Base-by-base conservation (phyloP, 192 early-diverging fungal genomes). In the Backusella macrospora region DNA sequence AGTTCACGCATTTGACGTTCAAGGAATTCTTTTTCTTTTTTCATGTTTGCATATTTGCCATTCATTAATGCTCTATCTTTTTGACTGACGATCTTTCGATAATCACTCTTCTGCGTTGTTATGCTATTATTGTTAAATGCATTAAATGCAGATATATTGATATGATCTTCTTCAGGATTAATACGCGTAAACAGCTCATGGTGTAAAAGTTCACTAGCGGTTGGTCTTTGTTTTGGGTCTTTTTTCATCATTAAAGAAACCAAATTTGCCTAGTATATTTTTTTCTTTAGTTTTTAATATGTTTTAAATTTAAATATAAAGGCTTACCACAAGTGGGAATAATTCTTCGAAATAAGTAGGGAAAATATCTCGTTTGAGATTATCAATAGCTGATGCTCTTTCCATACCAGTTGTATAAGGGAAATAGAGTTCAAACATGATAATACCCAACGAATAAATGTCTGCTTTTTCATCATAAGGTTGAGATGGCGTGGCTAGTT, bases 391-490 rank as follows among this genome's bases (percentile, higher is more conserved):
- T 40, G 85, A 81, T 45, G 89, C 90, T 2, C 98, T 90, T 80
- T 99, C 98, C 95, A 98, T 97, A 3, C 83, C 86, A 3, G 98
- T 97, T 29, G 84, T 76, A 71, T 96, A 91, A 37, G 96, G 94
- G 40, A 93, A 92, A 77, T 92, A 91, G 62, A 99, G 85, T 81
- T 99, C 98, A 78, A 96, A 98, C 64, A 99, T 91, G 38, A 99
- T 92, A 49, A 99, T 96, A 7, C 98, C 98, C 38, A 97, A 81
- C 7, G 94, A 95, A 81, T 97, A 99, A 26, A 99, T 95, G 77
- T 99, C 98, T 12, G 88, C 87, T 65, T 92, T 94, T 76, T 92
- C 85, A 73, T 87, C 87, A 65, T 94, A 94, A 8, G 76, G 71
- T 13, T 62, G 64, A 47, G 83, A 73, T 15, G 76, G 87, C 62